A percentile compares a stretch with the other conserved stretches of the same genome.
phyloP scores from a whole-genome alignment of 176 grass and related monocot genomes.

The Oryza longistaminata region DNA sequence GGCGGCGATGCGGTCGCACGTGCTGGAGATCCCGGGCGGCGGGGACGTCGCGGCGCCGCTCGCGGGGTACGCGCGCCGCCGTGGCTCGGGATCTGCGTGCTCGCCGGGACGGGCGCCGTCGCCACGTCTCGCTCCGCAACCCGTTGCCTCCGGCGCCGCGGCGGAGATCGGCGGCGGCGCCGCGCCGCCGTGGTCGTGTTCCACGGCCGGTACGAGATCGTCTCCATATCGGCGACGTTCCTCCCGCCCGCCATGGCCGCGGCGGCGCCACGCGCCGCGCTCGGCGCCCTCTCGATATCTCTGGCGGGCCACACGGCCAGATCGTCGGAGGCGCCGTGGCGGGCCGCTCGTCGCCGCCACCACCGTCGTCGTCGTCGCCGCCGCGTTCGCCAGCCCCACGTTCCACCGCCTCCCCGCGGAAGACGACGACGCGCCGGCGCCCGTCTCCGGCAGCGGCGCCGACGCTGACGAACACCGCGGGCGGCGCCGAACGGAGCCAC shows the following conservation, averaged over 20 bases:
- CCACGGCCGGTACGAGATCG: slow-evolving; percentile 76
- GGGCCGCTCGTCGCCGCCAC: slow-evolving; percentile 61
- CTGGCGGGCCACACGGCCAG: slow-evolving; percentile 71
- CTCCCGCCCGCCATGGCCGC: slow-evolving; percentile 56
- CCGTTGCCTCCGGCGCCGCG: not conserved
- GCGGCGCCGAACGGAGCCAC: slow-evolving; percentile 15
- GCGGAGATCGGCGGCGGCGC: not conserved
- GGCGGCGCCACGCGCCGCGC: slow-evolving; percentile 15
- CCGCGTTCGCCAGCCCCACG: slow-evolving; percentile 40
- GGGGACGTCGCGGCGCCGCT: slow-evolving; percentile 65
- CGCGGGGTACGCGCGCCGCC: slow-evolving; percentile 46
- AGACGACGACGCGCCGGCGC: slow-evolving; percentile 43
- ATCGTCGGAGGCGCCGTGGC: slow-evolving; percentile 67
- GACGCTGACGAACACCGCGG: slow-evolving; percentile 36
- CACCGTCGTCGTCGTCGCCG: slow-evolving; percentile 53
- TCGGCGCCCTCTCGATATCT: slow-evolving; percentile 50
- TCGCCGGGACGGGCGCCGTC: slow-evolving; percentile 56
- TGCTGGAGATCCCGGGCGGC: slow-evolving; percentile 71
- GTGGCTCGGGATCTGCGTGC: slow-evolving; percentile 69
- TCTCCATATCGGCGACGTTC: slow-evolving; percentile 79
- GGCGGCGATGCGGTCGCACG: slow-evolving; percentile 63
- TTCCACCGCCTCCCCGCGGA: slow-evolving; percentile 56
- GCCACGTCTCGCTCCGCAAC: slow-evolving; percentile 56
- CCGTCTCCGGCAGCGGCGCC: slow-evolving; percentile 37
- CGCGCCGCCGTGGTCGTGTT: slow-evolving; percentile 31